phyloP scores from a whole-genome alignment of 2,329 filamentous ascomycete species.

The Hymenoscyphus scutula region DNA sequence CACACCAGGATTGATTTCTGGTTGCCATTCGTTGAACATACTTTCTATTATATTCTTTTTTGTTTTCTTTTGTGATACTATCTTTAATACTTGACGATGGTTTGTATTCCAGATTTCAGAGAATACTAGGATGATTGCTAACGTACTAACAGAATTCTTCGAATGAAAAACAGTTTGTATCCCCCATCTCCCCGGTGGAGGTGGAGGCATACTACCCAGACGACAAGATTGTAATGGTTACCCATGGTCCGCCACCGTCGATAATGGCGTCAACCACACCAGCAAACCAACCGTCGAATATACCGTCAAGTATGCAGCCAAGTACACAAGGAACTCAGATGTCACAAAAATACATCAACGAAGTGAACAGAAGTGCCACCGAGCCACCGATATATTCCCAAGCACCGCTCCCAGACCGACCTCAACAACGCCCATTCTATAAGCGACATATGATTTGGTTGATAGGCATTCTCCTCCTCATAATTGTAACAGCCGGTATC shows the following conservation, averaged over 20 bases:
- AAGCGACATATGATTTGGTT: slow-evolving; percentile 24
- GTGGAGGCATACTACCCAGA: slow-evolving; percentile 18
- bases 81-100: slow-evolving; percentile 5
- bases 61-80: neutral
- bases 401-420: slow-evolving; percentile 18
- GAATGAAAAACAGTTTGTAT: slow-evolving; percentile 2
- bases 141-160: neutral
- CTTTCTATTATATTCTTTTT: neutral
- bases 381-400: slow-evolving; percentile 12
- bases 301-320: neutral
- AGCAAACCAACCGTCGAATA: neutral
- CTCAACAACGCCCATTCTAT: slow-evolving; percentile 15
- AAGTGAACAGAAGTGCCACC: neutral
- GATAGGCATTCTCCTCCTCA: slow-evolving; percentile 15
- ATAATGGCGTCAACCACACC: slow-evolving; percentile 7
- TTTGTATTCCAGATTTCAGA: neutral
- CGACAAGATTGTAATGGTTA: slow-evolving; percentile 21
- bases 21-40: slow-evolving; percentile 1
- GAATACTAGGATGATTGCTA: neutral
- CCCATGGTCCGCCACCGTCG: slow-evolving; percentile 9
- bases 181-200: slow-evolving; percentile 19
- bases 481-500: slow-evolving; percentile 17
- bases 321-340: neutral
- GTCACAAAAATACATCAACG: neutral
- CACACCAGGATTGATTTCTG: slow-evolving; percentile 2